Percentiles rank a stretch among this genome's conserved stretches.
Evolutionary conservation across 345 rosid species (phyloP).

Genomic region (Excoecaria cochinchinensis): DNA sequence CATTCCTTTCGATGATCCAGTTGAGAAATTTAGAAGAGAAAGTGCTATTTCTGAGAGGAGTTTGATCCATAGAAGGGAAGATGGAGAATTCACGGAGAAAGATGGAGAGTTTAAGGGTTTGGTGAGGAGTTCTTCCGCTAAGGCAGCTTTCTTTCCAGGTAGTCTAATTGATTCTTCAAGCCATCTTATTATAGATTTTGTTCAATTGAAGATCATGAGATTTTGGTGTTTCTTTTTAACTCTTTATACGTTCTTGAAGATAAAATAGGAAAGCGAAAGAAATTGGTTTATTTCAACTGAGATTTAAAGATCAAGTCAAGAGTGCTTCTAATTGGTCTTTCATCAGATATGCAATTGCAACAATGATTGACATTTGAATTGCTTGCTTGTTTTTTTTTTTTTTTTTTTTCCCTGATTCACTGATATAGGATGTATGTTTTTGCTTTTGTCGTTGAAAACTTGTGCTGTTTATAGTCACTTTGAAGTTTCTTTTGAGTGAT

Average conservation of each 20-base stretch:
- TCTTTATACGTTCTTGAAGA: not conserved
- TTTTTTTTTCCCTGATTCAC: no score
- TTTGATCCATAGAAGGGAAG: constrained; percentile 30
- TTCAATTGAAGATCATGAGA: constrained; percentile 6
- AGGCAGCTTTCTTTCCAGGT: constrained; percentile 39
- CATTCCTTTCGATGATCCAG: constrained; percentile 21
- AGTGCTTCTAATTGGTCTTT: no score
- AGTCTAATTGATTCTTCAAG: not conserved
- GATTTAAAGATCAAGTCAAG: no score
- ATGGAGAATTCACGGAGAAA: constrained; percentile 26
- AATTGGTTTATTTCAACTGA: no score
- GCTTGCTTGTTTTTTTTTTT: no score
- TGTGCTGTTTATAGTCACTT: not conserved
- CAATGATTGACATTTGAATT: no score
- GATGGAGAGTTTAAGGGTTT: constrained; percentile 25
- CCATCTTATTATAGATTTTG: not conserved
- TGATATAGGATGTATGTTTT: not conserved
- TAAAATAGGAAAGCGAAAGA: not conserved
- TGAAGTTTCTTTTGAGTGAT: constrained; percentile 9
- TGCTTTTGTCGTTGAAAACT: not conserved
- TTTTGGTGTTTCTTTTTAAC: not conserved
- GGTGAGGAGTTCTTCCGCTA: constrained; percentile 44
- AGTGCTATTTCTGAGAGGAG: constrained; percentile 20
- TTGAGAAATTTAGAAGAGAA: constrained; percentile 29
- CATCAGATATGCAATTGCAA: no score